Evolutionary conservation across 345 rosid species (phyloP).

Genomic region (Lagerstroemia speciosa): DNA sequence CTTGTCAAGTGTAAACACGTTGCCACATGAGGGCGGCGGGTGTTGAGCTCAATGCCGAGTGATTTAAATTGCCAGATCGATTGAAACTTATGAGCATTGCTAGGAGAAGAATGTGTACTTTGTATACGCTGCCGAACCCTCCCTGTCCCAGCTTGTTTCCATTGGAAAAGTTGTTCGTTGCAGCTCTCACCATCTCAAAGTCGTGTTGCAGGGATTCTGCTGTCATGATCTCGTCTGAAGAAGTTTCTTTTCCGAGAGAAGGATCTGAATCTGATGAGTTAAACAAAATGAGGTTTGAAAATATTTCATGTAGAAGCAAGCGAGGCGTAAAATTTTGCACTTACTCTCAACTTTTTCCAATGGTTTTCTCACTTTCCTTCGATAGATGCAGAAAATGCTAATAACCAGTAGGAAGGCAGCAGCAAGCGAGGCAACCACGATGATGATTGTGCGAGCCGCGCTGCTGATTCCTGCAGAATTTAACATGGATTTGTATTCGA

Average conservation of each 20-base stretch:
- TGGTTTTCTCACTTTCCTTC: not conserved
- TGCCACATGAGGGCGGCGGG: too few relatives aligned
- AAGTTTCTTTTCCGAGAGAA: not conserved
- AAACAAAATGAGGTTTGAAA: not conserved
- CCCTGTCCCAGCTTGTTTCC: conserved; percentile 74
- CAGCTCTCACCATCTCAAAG: conserved; percentile 32
- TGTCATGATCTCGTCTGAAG: not conserved
- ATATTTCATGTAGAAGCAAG: not conserved
- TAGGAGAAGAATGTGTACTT: conserved; percentile 25
- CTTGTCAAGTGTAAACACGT: too few relatives aligned
- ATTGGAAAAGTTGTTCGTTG: conserved; percentile 53
- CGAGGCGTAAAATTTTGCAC: not conserved
- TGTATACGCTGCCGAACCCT: conserved; percentile 77
- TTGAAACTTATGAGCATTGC: not conserved
- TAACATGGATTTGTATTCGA: not conserved
- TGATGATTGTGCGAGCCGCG: not conserved
- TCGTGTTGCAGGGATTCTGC: conserved; percentile 11
- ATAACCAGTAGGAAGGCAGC: not conserved
- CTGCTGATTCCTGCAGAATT: not conserved
- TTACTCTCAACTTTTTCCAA: not conserved
- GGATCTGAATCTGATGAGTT: not conserved
- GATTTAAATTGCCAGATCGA: not conserved
- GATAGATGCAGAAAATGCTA: not conserved
- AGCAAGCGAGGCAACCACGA: not conserved
- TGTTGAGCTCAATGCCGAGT: not conserved